Conservation (phyloP, 2,329 filamentous ascomycete species). For the Beauveria rudraprayagi region DNA sequence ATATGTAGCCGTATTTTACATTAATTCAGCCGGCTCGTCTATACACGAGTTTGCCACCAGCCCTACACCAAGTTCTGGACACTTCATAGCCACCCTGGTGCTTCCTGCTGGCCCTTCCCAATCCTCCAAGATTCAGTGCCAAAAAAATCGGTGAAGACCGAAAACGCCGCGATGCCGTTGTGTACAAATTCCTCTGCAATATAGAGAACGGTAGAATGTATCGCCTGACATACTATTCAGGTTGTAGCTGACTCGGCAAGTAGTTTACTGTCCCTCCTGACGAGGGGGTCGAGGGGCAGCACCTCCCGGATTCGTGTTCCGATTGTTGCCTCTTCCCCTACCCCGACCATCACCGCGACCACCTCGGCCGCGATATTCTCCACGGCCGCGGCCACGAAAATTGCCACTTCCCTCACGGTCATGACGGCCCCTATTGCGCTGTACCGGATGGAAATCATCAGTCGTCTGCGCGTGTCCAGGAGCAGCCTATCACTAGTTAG, state of each 20-base stretch:
- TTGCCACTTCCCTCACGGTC: conserved; percentile 40
- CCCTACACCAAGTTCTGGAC: neutral
- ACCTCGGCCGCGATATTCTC: conserved; percentile 44
- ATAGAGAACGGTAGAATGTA: conserved; percentile 22
- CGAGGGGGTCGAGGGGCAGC: conserved; percentile 28
- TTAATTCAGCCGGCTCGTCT: neutral
- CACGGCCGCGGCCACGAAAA: conserved; percentile 37
- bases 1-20: neutral
- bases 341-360: conserved; percentile 41
- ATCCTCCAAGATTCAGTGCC: conserved; percentile 6
- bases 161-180: conserved; percentile 33
- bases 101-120: neutral
- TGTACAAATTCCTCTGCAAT: conserved; percentile 29
- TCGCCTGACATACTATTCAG: conserved; percentile 21
- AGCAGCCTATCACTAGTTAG: conserved; percentile 14
- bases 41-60: neutral
- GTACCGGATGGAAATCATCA: conserved; percentile 69
- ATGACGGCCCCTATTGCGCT: conserved; percentile 49
- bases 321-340: conserved; percentile 30
- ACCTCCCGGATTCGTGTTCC: conserved; percentile 24
- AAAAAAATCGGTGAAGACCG: conserved; percentile 11
- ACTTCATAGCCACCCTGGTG: neutral
- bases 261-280: conserved; percentile 31
- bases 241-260: conserved; percentile 13
- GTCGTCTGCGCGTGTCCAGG: conserved; percentile 33